Conservation (phyloP, 1,284 basidiomycete genomes). For the Marasmius tenuissimus region DNA sequence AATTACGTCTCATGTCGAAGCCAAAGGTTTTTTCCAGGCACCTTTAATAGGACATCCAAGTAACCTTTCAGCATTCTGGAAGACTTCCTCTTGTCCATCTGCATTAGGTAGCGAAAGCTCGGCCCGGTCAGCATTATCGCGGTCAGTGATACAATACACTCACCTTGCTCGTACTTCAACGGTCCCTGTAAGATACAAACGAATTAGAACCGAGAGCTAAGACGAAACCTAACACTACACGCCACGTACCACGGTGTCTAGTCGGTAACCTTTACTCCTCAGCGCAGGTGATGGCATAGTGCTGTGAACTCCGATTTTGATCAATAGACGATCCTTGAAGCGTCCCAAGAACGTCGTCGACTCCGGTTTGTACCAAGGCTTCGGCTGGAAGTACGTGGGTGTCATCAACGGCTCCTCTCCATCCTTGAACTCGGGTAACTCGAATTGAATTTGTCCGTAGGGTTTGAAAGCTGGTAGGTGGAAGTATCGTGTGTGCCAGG, state of each 20-base stretch:
- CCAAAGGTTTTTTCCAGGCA: constrained; percentile 20
- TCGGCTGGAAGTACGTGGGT: constrained; percentile 26
- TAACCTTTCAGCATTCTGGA: constrained; percentile 34
- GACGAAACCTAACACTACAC: background rate
- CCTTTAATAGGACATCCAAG: constrained; percentile 38
- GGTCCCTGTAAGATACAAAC: background rate
- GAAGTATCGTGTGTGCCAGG: constrained; percentile 26
- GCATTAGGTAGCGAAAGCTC: background rate
- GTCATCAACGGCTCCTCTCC: constrained; percentile 12
- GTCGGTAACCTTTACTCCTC: constrained; percentile 32
- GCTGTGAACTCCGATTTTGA: constrained; percentile 31
- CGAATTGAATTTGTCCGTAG: constrained; percentile 21
- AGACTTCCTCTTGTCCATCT: constrained; percentile 39
- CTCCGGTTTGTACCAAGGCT: constrained; percentile 45
- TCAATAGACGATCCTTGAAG: constrained; percentile 20
- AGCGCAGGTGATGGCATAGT: constrained; percentile 29
- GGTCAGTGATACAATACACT: background rate
- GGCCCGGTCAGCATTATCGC: background rate
- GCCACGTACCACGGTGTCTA: constrained; percentile 23
- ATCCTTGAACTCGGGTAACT: constrained; percentile 8
- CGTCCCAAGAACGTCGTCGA: constrained; percentile 19
- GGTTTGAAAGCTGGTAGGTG: constrained; percentile 29
- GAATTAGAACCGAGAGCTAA: background rate
- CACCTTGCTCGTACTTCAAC: background rate
- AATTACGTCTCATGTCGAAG: too few species aligned